Evolutionary conservation across 768 basidiomycete genomes (phyloP).

Genomic region (Podaxis sp.): DNA sequence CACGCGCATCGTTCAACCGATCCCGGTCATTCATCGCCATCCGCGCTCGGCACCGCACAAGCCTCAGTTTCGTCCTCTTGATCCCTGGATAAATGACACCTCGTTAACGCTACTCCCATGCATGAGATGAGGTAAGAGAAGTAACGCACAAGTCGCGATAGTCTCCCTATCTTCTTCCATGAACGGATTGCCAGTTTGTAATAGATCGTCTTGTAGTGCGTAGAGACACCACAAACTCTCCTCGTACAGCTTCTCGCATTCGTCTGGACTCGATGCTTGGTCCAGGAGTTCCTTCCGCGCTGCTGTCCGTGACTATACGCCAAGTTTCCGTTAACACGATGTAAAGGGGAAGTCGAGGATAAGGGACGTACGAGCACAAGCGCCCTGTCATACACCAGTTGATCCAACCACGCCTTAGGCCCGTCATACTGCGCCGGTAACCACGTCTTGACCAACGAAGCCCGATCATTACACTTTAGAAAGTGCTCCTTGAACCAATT

Average conservation of each 20-base stretch:
- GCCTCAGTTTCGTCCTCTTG: constrained; percentile 79
- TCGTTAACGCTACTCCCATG: background rate
- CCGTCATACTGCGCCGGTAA: constrained; percentile 80
- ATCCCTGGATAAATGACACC: constrained; percentile 55
- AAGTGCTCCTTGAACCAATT: constrained; percentile 94
- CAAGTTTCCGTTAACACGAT: background rate
- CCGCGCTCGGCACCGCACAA: constrained; percentile 73
- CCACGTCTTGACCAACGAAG: constrained; percentile 87
- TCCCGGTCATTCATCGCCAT: constrained; percentile 78
- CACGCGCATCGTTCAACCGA: constrained; percentile 71
- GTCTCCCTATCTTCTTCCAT: constrained; percentile 81
- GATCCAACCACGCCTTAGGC: constrained; percentile 82
- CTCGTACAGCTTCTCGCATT: constrained; percentile 94
- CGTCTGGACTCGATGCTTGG: constrained; percentile 69
- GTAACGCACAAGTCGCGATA: constrained; percentile 67
- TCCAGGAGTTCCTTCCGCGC: constrained; percentile 89
- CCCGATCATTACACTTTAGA: constrained; percentile 91
- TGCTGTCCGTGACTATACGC: constrained; percentile 80
- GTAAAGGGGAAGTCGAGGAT: background rate
- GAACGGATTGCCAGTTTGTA: constrained; percentile 81
- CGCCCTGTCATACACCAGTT: constrained; percentile 91
- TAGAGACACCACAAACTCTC: constrained; percentile 94
- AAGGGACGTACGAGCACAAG: constrained; percentile 67
- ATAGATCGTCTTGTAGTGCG: constrained; percentile 85
- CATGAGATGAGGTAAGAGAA: constrained; percentile 1